A percentile compares a stretch with the other conserved stretches of the same genome.
Conservation (phyloP, 176 grass and related monocot genomes). For the Oryza longistaminata region DNA sequence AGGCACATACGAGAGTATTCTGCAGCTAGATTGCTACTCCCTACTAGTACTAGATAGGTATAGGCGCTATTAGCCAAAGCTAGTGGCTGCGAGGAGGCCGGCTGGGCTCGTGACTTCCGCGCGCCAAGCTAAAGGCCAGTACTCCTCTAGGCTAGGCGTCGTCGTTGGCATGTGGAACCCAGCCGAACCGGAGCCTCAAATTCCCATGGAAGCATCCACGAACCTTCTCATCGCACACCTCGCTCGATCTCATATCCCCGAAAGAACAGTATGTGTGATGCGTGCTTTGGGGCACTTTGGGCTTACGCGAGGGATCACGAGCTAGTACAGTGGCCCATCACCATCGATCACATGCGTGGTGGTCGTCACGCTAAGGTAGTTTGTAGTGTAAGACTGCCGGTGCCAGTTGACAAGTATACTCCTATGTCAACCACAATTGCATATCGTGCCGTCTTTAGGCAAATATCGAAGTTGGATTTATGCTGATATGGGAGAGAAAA, state of each 20-base stretch:
- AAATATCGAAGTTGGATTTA: not conserved
- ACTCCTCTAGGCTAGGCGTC: not conserved
- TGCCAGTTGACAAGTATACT: not conserved
- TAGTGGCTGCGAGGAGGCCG: not conserved
- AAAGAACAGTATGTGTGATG: not conserved
- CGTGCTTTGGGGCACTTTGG: not conserved
- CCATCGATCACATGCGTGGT: not conserved
- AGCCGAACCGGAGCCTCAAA: not conserved
- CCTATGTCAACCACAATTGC: not conserved
- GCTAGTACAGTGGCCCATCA: not conserved
- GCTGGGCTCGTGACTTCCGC: not conserved
- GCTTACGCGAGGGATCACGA: not conserved
- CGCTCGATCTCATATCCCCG: not conserved
- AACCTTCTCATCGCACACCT: not conserved
- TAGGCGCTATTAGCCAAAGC: not conserved
- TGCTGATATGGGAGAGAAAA: not conserved
- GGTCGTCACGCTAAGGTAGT: not conserved
- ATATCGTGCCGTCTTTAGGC: not conserved
- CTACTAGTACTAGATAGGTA: no score
- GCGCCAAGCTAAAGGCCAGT: not conserved
- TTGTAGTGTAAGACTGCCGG: not conserved
- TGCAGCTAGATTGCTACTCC: not conserved
- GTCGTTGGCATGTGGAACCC: not conserved
- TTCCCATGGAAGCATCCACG: not conserved
- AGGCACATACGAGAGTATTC: not conserved